Conservation (phyloP, 495 filamentous ascomycete species). For the Trichoderma asperelloides region DNA sequence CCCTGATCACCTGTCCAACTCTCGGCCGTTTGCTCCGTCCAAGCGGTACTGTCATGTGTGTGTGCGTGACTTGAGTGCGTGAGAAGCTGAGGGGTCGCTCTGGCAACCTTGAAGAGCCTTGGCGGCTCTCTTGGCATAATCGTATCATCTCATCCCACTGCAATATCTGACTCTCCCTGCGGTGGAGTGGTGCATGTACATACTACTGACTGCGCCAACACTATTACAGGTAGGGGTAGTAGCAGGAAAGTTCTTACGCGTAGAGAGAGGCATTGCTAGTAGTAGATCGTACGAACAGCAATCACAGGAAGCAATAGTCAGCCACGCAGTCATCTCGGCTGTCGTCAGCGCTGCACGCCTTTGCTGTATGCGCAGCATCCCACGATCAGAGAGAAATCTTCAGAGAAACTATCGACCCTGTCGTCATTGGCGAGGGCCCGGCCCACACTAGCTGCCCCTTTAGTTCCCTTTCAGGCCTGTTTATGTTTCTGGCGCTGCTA, state of each 20-base stretch:
- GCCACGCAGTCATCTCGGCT: background rate
- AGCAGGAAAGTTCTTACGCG: background rate
- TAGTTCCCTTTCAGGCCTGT: background rate
- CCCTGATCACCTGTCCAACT: background rate
- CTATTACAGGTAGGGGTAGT: background rate
- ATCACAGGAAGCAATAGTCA: background rate
- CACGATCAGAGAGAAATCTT: background rate
- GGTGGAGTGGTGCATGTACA: background rate
- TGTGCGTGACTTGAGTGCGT: constrained; percentile 7
- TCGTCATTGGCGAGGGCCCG: constrained; percentile 1
- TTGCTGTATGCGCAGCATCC: background rate
- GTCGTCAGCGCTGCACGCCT: background rate
- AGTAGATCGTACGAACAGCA: background rate
- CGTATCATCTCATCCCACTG: background rate
- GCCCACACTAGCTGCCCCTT: constrained; percentile 2
- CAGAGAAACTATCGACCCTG: background rate
- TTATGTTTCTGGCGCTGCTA: background rate
- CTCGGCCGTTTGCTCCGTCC: background rate
- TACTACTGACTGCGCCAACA: background rate
- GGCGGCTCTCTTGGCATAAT: constrained; percentile 1
- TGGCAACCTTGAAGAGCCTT: background rate
- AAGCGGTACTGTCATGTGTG: background rate
- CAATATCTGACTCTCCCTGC: constrained; percentile 2
- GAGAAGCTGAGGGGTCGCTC: constrained; percentile 3
- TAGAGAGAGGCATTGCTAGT: too few relatives aligned